A percentile compares a stretch with the other conserved stretches of the same genome.
phyloP scores from a whole-genome alignment of 495 filamentous ascomycete genomes.

The Thozetella sp. region DNA sequence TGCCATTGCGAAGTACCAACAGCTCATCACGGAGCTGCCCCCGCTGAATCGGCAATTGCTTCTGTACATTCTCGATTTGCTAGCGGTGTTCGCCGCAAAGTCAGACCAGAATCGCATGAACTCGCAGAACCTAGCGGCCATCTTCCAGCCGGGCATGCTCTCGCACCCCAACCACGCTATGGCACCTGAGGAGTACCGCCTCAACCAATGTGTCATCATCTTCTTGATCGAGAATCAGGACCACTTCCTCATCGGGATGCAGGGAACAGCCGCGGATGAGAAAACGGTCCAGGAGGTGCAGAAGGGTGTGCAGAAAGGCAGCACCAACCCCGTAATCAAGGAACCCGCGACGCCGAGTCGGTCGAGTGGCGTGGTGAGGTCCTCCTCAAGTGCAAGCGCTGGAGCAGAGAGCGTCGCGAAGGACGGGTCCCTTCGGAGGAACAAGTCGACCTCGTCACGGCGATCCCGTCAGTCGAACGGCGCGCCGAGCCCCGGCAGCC shows the following conservation, averaged over 20 bases:
- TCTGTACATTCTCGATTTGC: constrained; percentile 95
- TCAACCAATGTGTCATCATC: constrained; percentile 96
- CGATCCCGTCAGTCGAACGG: constrained; percentile 73
- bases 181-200: constrained; percentile 87
- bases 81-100: constrained; percentile 98
- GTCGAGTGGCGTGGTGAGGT: constrained; percentile 61
- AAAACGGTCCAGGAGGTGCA: constrained; percentile 85
- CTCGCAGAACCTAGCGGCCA: constrained; percentile 91
- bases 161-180: constrained; percentile 95
- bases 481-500: constrained; percentile 71
- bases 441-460: constrained; percentile 72
- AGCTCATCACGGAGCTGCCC: constrained; percentile 88
- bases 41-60: constrained; percentile 93
- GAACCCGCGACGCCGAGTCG: constrained; percentile 56
- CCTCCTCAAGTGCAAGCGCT: constrained; percentile 84
- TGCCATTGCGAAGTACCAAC: constrained; percentile 83
- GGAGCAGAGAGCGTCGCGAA: constrained; percentile 84
- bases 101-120: constrained; percentile 97
- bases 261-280: constrained; percentile 86
- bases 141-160: constrained; percentile 96
- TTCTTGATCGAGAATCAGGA: constrained; percentile 98
- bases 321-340: constrained; percentile 56
- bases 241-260: constrained; percentile 91
- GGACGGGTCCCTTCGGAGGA: constrained; percentile 75
- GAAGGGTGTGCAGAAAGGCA: constrained; percentile 52